Conservation (phyloP, 2,329 filamentous ascomycete species). For the Cylindrodendrum hubeiense region DNA sequence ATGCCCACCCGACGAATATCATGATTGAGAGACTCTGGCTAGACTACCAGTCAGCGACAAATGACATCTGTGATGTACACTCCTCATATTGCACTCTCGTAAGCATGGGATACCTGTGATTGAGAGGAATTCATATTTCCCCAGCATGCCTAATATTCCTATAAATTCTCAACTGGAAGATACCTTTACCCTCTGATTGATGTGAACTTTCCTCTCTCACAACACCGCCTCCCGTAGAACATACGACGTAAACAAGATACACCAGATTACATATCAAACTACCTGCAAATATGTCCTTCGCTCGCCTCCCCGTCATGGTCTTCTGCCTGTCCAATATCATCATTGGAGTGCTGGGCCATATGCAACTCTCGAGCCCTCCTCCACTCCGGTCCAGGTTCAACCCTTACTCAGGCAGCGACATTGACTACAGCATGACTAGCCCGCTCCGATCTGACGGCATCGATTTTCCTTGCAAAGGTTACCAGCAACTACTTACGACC, state of each 20-base stretch:
- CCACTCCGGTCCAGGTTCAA: conserved; percentile 65
- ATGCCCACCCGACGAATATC: neutral
- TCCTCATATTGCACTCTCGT: neutral
- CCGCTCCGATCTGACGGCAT: conserved; percentile 71
- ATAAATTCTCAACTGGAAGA: neutral
- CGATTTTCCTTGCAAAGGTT: conserved; percentile 81
- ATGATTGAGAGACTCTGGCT: neutral
- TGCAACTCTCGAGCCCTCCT: conserved; percentile 63
- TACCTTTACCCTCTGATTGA: neutral
- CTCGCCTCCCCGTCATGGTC: neutral
- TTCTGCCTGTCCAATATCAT: conserved; percentile 1
- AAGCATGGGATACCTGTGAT: neutral
- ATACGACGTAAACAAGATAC: neutral
- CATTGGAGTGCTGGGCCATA: conserved; percentile 51
- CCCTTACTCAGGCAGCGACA: conserved; percentile 55
- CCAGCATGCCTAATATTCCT: neutral
- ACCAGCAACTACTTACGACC: conserved; percentile 50
- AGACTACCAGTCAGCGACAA: conserved; percentile 4
- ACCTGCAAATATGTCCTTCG: neutral
- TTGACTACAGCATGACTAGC: conserved; percentile 78
- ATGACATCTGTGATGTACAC: conserved; percentile 1
- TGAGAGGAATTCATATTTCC: neutral
- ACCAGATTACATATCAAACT: neutral
- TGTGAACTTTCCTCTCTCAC: neutral
- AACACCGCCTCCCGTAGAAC: neutral